phyloP scores from a whole-genome alignment of 306 rosid genomes.

The Pyrus pyrifolia region DNA sequence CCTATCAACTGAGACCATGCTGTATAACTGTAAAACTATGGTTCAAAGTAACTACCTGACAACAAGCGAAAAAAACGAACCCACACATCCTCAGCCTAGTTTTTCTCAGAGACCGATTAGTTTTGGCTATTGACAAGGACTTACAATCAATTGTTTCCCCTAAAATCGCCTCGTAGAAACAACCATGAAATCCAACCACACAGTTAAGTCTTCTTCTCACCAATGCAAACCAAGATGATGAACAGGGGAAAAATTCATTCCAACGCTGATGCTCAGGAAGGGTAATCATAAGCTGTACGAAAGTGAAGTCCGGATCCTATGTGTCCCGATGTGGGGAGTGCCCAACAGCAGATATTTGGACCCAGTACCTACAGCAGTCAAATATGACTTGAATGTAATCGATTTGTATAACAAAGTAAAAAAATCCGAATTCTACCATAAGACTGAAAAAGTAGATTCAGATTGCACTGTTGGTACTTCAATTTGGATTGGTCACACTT shows the following conservation, averaged over 20 bases:
- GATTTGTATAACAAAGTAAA: not conserved
- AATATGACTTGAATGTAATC: conserved; percentile 12
- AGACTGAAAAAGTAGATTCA: not conserved
- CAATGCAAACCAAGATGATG: conserved; percentile 14
- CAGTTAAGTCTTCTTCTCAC: conserved; percentile 7
- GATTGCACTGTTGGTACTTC: not conserved
- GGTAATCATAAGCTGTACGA: conserved; percentile 42
- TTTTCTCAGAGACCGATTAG: not conserved
- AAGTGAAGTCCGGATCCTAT: conserved; percentile 76
- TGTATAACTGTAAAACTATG: not conserved
- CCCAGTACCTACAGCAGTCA: conserved; percentile 67
- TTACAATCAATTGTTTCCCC: conserved; percentile 11
- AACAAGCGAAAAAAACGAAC: not conserved
- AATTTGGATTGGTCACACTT: not conserved
- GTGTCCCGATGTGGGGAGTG: conserved; percentile 63
- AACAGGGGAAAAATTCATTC: conserved; percentile 26
- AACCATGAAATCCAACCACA: conserved; percentile 1
- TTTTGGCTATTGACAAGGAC: conserved; percentile 20
- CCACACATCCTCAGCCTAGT: not conserved
- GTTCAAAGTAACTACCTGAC: not conserved
- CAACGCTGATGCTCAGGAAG: conserved; percentile 34
- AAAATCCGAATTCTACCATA: not conserved
- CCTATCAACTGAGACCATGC: not conserved
- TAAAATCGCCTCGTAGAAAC: conserved; percentile 11
- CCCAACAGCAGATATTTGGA: conserved; percentile 67